Conservation (phyloP, 2,329 filamentous ascomycete species). For the Beauveria medogensis region DNA sequence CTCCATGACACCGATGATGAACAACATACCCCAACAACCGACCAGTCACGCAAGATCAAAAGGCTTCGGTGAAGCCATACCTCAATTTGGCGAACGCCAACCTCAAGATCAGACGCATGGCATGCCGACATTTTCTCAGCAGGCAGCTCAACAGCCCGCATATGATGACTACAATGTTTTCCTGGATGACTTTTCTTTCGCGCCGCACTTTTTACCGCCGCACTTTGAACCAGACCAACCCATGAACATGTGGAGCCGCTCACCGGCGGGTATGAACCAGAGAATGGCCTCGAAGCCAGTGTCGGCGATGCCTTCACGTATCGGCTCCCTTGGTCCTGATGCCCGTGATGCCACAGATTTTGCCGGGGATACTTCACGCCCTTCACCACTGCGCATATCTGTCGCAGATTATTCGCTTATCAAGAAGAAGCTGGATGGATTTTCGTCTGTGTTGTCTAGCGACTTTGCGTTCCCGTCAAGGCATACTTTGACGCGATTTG, state of each 20-base stretch:
- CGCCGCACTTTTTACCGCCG: conserved; percentile 47
- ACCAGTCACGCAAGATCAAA: conserved; percentile 37
- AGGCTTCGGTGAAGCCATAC: conserved; percentile 39
- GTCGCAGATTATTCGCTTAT: conserved; percentile 47
- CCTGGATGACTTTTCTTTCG: conserved; percentile 47
- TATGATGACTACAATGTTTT: conserved; percentile 54
- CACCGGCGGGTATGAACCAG: conserved; percentile 28
- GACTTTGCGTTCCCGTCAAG: conserved; percentile 63
- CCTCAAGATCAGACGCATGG: conserved; percentile 38
- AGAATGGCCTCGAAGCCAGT: conserved; percentile 38
- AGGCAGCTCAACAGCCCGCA: conserved; percentile 23
- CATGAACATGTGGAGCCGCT: conserved; percentile 42
- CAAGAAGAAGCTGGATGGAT: conserved; percentile 52
- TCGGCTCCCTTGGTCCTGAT: conserved; percentile 47
- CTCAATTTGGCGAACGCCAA: conserved; percentile 38
- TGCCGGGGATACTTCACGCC: conserved; percentile 23
- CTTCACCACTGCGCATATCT: conserved; percentile 40
- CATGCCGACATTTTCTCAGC: conserved; percentile 28
- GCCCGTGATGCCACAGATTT: conserved; percentile 31
- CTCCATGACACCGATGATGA: conserved; percentile 42
- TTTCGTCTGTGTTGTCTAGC: conserved; percentile 49
- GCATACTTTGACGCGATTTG: conserved; percentile 58
- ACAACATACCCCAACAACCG: conserved; percentile 34
- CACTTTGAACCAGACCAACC: conserved; percentile 47
- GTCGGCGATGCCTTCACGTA: conserved; percentile 46